Evolutionary conservation across 2,329 filamentous ascomycete species (phyloP).

Genomic region (Lachnellula subtilissima): DNA sequence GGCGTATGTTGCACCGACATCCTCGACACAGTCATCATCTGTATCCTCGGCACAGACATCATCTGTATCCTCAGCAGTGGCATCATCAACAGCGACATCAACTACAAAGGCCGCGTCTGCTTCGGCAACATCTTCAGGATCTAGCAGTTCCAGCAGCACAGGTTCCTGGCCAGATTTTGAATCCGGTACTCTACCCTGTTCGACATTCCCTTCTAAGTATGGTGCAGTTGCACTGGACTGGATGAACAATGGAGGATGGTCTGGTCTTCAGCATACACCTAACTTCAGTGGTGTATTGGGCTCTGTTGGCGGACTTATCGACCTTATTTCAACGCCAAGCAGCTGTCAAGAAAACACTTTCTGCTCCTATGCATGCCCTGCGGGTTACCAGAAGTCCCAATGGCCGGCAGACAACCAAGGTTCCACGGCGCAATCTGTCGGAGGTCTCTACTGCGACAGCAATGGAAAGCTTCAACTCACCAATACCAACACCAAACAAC

Average conservation of each 20-base stretch:
- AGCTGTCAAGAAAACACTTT: slow-evolving; percentile 60
- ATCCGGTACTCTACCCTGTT: slow-evolving; percentile 67
- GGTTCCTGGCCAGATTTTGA: slow-evolving; percentile 59
- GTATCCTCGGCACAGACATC: too few species aligned
- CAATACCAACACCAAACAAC: slow-evolving; percentile 57
- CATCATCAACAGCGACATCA: too few species aligned
- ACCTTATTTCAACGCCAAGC: slow-evolving; percentile 56
- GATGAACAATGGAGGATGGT: slow-evolving; percentile 69
- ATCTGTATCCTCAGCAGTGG: too few species aligned
- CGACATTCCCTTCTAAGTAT: slow-evolving; percentile 71
- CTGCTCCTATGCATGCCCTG: slow-evolving; percentile 92
- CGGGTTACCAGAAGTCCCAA: slow-evolving; percentile 87
- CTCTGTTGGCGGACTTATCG: slow-evolving; percentile 60
- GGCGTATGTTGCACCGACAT: slow-evolving; percentile 33
- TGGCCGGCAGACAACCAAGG: slow-evolving; percentile 75
- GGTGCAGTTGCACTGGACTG: slow-evolving; percentile 69
- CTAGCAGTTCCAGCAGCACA: slow-evolving; percentile 25
- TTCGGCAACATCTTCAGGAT: slow-evolving; percentile 30
- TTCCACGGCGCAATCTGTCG: slow-evolving; percentile 74
- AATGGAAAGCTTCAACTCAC: slow-evolving; percentile 73
- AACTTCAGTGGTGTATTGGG: slow-evolving; percentile 35
- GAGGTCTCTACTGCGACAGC: slow-evolving; percentile 75
- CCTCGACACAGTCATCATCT: slow-evolving; percentile 34
- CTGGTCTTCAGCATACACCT: slow-evolving; percentile 65
- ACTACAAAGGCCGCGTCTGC: slow-evolving; percentile 31